Evolutionary conservation across 2,329 filamentous ascomycete genomes (phyloP), one percentile per base, ranked within the genome.

Genomic region (Pseudogymnoascus verrucosus): DNA sequence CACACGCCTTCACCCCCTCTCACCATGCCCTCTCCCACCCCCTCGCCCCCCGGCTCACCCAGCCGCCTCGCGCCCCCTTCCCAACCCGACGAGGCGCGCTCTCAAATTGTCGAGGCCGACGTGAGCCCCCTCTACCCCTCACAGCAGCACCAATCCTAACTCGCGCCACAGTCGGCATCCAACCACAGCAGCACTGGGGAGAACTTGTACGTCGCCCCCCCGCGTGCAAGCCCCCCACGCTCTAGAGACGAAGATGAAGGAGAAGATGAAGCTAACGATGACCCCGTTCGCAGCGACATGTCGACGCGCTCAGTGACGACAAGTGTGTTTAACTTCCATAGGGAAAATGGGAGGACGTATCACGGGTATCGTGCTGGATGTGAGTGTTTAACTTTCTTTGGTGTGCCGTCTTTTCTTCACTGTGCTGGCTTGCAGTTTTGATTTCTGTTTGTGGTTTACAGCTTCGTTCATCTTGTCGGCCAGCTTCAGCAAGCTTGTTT

Each of bases 271-370:
- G 26, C 47, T 54, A 54, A 54, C n/a, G 26, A 54, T 31, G n/a
- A 54, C 14, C 3, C 26, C 2, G 23, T 16, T 16, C 19, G 40
- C 40, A 54, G 47, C 47, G 47, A 54, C 14, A 10, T 54, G 26
- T 68, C 66, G 39, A 64, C 65, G 4, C 44, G 63, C 5, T 69
- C 67, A 7, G 40, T 68, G 37, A 64, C 63, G 12, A 51, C 61
- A 21, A 65, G 62, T 42, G 65, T 68, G 5, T 71, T 65, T 36
- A 62, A 63, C 21, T 71, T 66, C 57, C 63, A 68, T 19, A 67
- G 67, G 60, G 70, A 71, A 39, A 71, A 71, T 62, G 70, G 70
- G 16, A 64, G 70, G 36, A 71, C 69, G 37, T 71, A 71, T 64
- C 69, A 71, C 65, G 66, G 68, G 12, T 71, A 68, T 61, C 68